Percentiles rank a stretch among this genome's conserved stretches.
phyloP scores from a whole-genome alignment of 225 moss, liverwort and hornwort genomes.

The Asterella californica region DNA sequence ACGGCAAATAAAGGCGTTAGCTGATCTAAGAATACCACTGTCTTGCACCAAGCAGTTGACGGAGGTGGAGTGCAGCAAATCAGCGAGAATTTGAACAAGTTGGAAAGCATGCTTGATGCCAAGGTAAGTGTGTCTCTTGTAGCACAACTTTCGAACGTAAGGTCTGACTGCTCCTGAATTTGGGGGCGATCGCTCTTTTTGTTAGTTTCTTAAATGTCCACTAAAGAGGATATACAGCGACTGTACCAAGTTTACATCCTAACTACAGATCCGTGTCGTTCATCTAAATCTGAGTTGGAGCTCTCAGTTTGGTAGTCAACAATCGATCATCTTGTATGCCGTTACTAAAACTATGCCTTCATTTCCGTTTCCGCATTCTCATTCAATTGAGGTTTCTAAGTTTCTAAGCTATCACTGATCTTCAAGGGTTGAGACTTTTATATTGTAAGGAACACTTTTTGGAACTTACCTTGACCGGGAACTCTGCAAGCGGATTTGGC shows the following conservation, averaged over 20 bases:
- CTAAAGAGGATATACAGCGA: background rate
- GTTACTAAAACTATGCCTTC: too few relatives aligned
- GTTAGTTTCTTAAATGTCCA: background rate
- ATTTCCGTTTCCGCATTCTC: too few relatives aligned
- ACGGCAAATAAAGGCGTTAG: background rate
- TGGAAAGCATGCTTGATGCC: conserved; percentile 80
- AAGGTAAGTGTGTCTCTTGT: conserved; percentile 42
- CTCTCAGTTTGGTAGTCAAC: too few relatives aligned
- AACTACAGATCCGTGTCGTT: background rate
- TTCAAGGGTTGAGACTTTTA: too few relatives aligned
- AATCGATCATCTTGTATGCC: too few relatives aligned
- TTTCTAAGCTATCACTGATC: too few relatives aligned
- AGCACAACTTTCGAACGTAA: background rate
- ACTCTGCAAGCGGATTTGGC: background rate
- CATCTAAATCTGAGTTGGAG: too few relatives aligned
- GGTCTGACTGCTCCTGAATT: background rate
- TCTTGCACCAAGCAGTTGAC: conserved; percentile 41
- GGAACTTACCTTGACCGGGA: background rate
- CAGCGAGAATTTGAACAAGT: conserved; percentile 29
- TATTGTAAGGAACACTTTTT: background rate
- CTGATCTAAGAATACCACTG: background rate
- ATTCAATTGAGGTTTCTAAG: too few relatives aligned
- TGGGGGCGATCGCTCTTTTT: background rate
- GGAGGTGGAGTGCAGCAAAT: conserved; percentile 31
- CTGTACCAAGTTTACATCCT: background rate